phyloP scores from a whole-genome alignment of 208 protist genomes.

The Zelonia costaricensis region DNA sequence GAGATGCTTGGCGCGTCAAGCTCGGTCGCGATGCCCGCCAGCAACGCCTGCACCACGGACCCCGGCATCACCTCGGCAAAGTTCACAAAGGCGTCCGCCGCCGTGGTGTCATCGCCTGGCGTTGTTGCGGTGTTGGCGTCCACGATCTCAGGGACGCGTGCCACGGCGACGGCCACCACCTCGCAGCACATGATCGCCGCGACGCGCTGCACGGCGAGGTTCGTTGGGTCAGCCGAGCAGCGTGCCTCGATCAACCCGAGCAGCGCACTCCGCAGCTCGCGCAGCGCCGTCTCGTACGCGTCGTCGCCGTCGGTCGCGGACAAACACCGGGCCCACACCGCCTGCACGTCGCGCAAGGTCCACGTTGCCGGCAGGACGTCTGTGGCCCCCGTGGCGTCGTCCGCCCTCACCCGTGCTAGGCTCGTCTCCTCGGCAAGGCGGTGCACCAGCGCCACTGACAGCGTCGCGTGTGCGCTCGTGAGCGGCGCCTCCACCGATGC shows the following conservation, averaged over 20 bases:
- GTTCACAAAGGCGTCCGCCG: background rate
- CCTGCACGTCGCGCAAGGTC: background rate
- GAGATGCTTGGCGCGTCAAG: constrained; percentile 1
- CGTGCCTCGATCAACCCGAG: constrained; percentile 7
- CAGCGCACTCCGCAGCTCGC: constrained; percentile 7
- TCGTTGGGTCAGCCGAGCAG: background rate
- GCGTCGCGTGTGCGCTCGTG: background rate
- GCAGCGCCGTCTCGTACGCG: background rate
- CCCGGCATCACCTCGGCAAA: background rate
- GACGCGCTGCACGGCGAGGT: background rate
- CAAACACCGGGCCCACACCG: background rate
- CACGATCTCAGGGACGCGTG: too few species aligned
- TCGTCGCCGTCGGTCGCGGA: background rate
- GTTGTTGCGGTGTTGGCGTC: background rate
- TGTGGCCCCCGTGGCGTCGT: too few species aligned
- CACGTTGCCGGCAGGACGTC: constrained; percentile 2
- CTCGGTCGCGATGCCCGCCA: constrained; percentile 1
- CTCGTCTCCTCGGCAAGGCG: too few species aligned
- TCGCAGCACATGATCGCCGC: background rate
- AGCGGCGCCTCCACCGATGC: too few species aligned
- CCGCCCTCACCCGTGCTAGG: too few species aligned
- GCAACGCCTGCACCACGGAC: background rate
- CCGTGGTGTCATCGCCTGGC: background rate
- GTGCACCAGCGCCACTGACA: background rate
- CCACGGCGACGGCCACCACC: too few species aligned